These are phyloP conservation scores for Podaxis carcinomalis DNA, from an alignment of 768 basidiomycete genomes.

Conservation along the genomic window DNA sequence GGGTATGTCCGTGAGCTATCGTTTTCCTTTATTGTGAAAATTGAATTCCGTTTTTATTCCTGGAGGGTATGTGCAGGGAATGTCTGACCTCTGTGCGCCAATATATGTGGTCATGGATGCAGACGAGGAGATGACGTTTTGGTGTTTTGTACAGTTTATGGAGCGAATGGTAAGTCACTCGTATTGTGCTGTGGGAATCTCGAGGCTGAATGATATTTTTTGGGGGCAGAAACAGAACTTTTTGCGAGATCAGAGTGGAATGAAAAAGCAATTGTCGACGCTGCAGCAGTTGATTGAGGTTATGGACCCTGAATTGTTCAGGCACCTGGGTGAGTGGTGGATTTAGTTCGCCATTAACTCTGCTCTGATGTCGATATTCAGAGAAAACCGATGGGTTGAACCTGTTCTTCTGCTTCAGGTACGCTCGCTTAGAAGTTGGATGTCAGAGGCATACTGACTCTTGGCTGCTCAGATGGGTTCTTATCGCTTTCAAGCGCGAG, in stretches of 20 bases:
- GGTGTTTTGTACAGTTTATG: conserved; percentile 96
- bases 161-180: conserved; percentile 74
- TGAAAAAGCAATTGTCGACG: conserved; percentile 90
- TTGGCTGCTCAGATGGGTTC: conserved; percentile 67
- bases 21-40: conserved; percentile 2
- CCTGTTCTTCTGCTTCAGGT: conserved; percentile 98
- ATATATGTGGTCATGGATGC: conserved; percentile 88
- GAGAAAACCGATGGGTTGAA: conserved; percentile 91
- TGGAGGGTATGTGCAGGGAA: conserved; percentile 94
- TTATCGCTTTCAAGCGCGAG: conserved; percentile 95
- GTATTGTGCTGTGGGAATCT: not conserved
- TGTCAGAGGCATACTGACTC: not conserved
- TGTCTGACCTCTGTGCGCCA: conserved; percentile 95
- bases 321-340: conserved; percentile 63
- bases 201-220: conserved; percentile 2
- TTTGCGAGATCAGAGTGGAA: conserved; percentile 92
- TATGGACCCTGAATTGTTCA: conserved; percentile 95
- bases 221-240: conserved; percentile 83
- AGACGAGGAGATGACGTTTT: conserved; percentile 89
- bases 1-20: conserved; percentile 44
- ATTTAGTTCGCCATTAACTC: not conserved
- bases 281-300: conserved; percentile 87
- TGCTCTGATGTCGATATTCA: conserved; percentile 13
- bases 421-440: conserved; percentile 20
- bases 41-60: conserved; percentile 1